Conservation (phyloP, 2,329 filamentous ascomycete genomes). For the Cylindrodendrum hubeiense region DNA sequence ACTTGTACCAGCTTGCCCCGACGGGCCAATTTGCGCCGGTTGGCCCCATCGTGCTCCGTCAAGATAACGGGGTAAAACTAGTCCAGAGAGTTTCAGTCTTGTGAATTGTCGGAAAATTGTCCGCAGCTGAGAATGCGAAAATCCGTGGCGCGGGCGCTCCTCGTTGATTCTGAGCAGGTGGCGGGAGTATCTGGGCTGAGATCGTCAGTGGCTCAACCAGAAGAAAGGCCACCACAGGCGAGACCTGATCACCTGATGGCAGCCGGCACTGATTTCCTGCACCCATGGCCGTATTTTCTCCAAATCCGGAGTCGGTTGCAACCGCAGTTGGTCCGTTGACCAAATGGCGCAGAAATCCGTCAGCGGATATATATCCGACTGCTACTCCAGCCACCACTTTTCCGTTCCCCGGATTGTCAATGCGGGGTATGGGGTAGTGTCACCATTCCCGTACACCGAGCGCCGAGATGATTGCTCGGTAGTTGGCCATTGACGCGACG, state of each 20-base stretch:
- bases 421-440: constrained; percentile 21
- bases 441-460: neutral
- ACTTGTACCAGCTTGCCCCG: neutral
- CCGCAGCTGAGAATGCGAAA: neutral
- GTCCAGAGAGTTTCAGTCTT: neutral
- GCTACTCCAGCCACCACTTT: neutral
- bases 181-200: neutral
- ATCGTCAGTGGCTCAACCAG: neutral
- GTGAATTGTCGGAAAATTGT: constrained; percentile 3
- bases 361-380: constrained; percentile 16
- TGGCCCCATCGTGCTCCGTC: neutral
- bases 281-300: neutral
- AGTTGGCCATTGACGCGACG: neutral
- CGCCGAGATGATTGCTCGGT: constrained; percentile 4
- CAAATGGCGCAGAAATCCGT: neutral
- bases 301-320: neutral
- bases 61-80: neutral
- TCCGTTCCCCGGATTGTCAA: neutral
- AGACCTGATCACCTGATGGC: neutral
- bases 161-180: neutral
- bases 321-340: neutral
- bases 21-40: neutral
- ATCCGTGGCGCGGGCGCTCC: neutral
- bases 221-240: neutral
- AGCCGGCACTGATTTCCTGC: neutral